Base-by-base conservation (phyloP, 2,329 filamentous ascomycete species). In the Penicillium occitanis region DNA sequence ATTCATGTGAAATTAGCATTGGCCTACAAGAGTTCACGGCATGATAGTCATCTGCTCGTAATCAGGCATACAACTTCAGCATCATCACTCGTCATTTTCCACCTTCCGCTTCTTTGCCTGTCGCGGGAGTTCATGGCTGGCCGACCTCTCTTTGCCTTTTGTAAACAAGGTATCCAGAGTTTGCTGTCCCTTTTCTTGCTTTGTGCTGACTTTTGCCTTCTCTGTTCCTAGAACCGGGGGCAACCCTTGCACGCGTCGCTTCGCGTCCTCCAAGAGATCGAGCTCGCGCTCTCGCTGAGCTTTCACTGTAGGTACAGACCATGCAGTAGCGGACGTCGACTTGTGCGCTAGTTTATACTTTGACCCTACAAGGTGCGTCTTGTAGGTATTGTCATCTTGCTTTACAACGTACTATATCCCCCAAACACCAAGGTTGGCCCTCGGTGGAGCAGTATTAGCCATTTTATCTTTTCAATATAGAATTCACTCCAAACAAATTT, bases 271-370 rank as follows among this genome's bases (percentile, higher is more conserved):
- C 10, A 77, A 70, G 33, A 77, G 67, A 50, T 75, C 71, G 1
- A 77, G 60, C 48, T 78, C 75, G 6, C 74, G 70, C 28, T 78
- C 74, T 14, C 75, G 70, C 67, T 77, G 76, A 25, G 68, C 73
- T 63, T 72, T 76, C 14, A 78, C 74, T 0, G 75, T 77, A 0
- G 74, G 73, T 3, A 78, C 70, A 1, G 75, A 77, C 76, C 75
- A 78, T 4, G 73, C 71, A n/a, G 70, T 70, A 8, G 72, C 70
- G 7, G 69, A 65, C 5, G 69, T 71, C 1, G 70, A 70, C 60
- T 75, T 77, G 60, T 78, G 75, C 35, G 75, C 75, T 58, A 78
- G 68, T 66, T 77, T 78, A 63, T 77, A 77, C 64, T 77, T 77
- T 5, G 74, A 74, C 1, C 75, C 76, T 10, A 70, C 70, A 11